These are phyloP conservation scores for Corymbia maculata DNA, from an alignment of 345 rosid species.

Conservation along the genomic window DNA sequence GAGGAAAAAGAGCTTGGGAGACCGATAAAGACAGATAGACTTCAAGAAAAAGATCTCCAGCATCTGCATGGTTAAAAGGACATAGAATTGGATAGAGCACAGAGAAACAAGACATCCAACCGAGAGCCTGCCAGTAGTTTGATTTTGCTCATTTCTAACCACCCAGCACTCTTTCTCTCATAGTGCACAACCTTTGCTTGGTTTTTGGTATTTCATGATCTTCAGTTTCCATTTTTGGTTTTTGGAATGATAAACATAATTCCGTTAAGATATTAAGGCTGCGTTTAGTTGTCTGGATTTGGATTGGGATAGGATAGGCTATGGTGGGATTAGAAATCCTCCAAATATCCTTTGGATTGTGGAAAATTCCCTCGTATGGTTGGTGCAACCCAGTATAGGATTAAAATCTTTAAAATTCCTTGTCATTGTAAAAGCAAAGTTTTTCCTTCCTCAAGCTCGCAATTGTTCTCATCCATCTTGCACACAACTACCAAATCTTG, in stretches of 20 bases:
- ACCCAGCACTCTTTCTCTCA: background rate
- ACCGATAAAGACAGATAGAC: background rate
- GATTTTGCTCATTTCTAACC: background rate
- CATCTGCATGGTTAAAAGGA: background rate
- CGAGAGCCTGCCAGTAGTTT: background rate
- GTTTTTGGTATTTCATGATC: background rate
- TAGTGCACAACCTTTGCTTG: background rate
- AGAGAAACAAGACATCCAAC: background rate
- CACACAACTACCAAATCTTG: background rate
- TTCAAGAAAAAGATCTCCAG: background rate
- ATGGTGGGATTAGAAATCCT: background rate
- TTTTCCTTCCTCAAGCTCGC: background rate
- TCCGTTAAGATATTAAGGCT: background rate
- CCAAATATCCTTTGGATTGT: background rate
- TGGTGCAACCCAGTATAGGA: background rate
- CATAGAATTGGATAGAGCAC: background rate
- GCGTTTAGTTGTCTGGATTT: background rate
- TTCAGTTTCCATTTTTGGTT: background rate
- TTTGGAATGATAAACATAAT: background rate
- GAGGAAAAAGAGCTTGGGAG: background rate
- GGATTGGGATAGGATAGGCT: background rate
- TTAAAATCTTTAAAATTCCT: background rate
- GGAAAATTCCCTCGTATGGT: background rate
- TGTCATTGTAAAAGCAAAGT: background rate
- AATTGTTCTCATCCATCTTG: background rate